phyloP scores from a whole-genome alignment of 257 asterid species.

The Solanum stenotomum region DNA sequence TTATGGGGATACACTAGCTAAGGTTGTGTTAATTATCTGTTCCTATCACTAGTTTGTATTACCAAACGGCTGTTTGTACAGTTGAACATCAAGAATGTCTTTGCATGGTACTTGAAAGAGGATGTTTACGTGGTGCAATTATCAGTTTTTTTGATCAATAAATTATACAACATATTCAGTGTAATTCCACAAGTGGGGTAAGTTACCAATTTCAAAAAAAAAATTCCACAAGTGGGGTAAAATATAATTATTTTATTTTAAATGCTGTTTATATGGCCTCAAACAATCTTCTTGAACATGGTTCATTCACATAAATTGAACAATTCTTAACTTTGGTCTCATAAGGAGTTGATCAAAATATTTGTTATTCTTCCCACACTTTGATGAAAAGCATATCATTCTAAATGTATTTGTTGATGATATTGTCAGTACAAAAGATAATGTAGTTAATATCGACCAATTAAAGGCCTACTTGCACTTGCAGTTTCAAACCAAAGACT shows the following conservation, averaged over 20 bases:
- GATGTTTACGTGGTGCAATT: not conserved
- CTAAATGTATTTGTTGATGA: not conserved
- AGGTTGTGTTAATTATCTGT: not conserved
- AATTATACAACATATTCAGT: not conserved
- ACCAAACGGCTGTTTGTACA: not conserved
- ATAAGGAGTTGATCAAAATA: not conserved
- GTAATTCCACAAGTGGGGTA: not conserved
- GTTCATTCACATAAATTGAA: not conserved
- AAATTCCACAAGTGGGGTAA: not conserved
- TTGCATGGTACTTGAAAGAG: not conserved
- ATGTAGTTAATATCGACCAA: not conserved
- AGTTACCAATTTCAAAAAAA: not conserved
- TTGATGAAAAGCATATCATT: not conserved
- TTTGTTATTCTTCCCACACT: not conserved
- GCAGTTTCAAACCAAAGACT: not conserved
- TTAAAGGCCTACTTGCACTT: not conserved
- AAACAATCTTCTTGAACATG: not conserved
- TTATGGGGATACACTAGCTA: not conserved
- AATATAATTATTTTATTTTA: not conserved
- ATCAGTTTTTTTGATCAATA: not conserved
- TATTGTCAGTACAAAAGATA: not conserved
- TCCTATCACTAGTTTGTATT: not conserved
- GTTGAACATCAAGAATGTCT: not conserved
- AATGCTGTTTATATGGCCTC: not conserved
- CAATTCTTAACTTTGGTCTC: not conserved